Evolutionary conservation across 371 early-diverging fungal species (phyloP).

Genomic region (Blakeslea trispora): DNA sequence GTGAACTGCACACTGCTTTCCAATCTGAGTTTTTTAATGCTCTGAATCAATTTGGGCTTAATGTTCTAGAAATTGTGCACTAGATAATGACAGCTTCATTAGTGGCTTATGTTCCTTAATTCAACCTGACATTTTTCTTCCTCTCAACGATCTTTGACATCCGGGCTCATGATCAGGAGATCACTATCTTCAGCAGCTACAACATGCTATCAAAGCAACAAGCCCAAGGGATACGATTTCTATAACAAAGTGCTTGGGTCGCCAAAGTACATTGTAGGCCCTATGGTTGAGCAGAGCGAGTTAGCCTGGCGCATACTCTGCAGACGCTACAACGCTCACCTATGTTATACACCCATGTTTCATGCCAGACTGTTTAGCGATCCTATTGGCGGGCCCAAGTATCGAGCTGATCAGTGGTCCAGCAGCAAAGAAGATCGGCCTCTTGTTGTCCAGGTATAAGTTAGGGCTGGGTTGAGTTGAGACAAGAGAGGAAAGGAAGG

Average conservation of each 20-base stretch:
- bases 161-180: not conserved
- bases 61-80: not conserved
- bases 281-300: constrained; percentile 92
- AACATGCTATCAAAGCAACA: not conserved
- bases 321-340: constrained; percentile 82
- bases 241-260: constrained; percentile 46
- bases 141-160: not conserved
- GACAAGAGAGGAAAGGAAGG: too few relatives aligned
- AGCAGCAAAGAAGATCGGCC: constrained; percentile 73
- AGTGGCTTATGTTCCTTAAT: not conserved
- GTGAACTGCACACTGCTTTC: too few relatives aligned
- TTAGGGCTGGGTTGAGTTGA: too few relatives aligned
- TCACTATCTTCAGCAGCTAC: too few relatives aligned
- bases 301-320: constrained; percentile 90
- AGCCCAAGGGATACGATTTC: constrained; percentile 26
- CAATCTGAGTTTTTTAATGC: too few relatives aligned
- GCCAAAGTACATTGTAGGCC: constrained; percentile 81
- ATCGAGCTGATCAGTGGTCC: constrained; percentile 72
- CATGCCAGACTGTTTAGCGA: constrained; percentile 81
- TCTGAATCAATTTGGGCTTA: not conserved
- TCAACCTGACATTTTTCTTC: not conserved
- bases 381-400: constrained; percentile 49
- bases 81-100: too few relatives aligned
- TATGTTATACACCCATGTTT: constrained; percentile 98
- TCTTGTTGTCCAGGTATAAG: constrained; percentile 85